Base-by-base conservation (phyloP, 1,139 yeast genomes). In the Blastobotrys capitulatus region DNA sequence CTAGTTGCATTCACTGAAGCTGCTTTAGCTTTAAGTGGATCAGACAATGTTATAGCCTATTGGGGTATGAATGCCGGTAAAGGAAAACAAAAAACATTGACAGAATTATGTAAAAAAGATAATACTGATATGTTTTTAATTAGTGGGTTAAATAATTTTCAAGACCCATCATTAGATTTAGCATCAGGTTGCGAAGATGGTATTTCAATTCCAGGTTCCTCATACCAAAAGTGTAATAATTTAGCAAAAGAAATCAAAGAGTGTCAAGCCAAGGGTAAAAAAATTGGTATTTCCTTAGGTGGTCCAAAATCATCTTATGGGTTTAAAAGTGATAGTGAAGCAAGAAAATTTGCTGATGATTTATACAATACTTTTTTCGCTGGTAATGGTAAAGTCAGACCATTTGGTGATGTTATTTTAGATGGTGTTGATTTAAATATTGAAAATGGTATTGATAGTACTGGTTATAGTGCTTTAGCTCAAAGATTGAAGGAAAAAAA, bases 41-140 rank as follows among this genome's bases (percentile, higher is more conserved):
- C 51, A 22, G 34, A 48, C 36, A 82, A 83, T 58, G 29, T 86
- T 42, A 95, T 83, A 15, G 77, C 85, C 7, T 89, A 88, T 69
- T 89, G 96, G 96, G 97, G 97, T 46, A 96, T 18, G 27, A 96
- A 89, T 69, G 78, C 79, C 61, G 80, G 92, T n/a, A 84, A 79
- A 26, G 70, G 70, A 27, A 60, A 76, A 42, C 94, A 87, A 67
- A 71, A 78, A 57, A 66, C 78, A 10, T 74, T 89, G 49, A 77
- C 80, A 13, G 68, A 73, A 49, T 86, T 88, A 73, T 89, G 96
- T 73, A 36, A 36, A 13, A 74, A 80, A 42, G 76, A 78, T 50
- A 77, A 80, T 48, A 87, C 84, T 34, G 96, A 87, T 62, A 83
- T 87, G 52, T 76, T 83, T 49, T 64, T 89, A 26, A 65, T 89